phyloP scores from a whole-genome alignment of 768 basidiomycete species.

The Hygrophorus pudorinus region DNA sequence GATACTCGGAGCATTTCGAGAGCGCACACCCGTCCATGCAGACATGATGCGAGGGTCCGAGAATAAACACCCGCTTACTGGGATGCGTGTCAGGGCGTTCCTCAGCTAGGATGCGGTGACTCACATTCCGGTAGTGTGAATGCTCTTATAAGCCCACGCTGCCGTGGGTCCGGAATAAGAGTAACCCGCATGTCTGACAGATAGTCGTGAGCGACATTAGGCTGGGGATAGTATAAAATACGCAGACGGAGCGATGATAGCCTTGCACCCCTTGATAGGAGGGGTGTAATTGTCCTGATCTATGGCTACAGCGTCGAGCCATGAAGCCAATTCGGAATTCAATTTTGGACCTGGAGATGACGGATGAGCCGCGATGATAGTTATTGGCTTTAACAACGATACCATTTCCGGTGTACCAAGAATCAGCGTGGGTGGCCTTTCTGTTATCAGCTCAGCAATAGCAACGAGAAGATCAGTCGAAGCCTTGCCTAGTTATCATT shows the following conservation, averaged over 20 bases:
- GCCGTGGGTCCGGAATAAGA: conserved; percentile 89
- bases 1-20: conserved; percentile 66
- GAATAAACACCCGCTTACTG: conserved; percentile 87
- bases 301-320: conserved; percentile 47
- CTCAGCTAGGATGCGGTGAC: conserved; percentile 17
- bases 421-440: conserved; percentile 75
- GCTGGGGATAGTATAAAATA: conserved; percentile 1
- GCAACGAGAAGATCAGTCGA: not conserved
- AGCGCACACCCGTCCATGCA: conserved; percentile 84
- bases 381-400: conserved; percentile 8
- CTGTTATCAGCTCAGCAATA: conserved; percentile 19
- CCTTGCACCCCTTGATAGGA: conserved; percentile 62
- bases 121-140: conserved; percentile 76
- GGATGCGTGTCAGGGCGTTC: not conserved
- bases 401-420: conserved; percentile 56
- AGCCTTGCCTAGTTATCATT: conserved; percentile 6
- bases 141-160: conserved; percentile 91
- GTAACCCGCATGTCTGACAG: conserved; percentile 85
- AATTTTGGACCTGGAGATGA: conserved; percentile 41
- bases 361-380: conserved; percentile 9
- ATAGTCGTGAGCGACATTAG: not conserved
- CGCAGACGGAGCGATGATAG: conserved; percentile 95
- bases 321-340: conserved; percentile 47
- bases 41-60: conserved; percentile 93
- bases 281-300: conserved; percentile 35